phyloP scores from a whole-genome alignment of 257 asterid species.

The Pogostemon cablin region DNA sequence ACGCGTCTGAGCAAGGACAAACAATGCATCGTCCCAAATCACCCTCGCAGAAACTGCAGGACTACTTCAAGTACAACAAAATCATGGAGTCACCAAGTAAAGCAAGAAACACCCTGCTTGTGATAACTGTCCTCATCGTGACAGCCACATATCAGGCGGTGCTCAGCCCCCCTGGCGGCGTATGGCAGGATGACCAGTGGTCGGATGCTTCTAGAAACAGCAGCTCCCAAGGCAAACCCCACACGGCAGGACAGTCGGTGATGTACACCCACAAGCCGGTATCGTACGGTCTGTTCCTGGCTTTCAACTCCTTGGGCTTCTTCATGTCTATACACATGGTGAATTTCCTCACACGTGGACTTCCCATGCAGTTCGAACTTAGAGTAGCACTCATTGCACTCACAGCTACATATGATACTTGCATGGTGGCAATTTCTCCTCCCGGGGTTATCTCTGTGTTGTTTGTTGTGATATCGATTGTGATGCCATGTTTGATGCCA shows the following conservation, averaged over 20 bases:
- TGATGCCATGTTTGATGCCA: slow-evolving; percentile 32
- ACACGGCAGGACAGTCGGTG: slow-evolving; percentile 50
- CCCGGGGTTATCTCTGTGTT: background rate
- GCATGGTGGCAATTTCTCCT: slow-evolving; percentile 47
- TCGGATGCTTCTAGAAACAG: background rate
- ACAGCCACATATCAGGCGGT: slow-evolving; percentile 59
- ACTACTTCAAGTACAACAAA: slow-evolving; percentile 42
- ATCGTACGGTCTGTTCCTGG: slow-evolving; percentile 38
- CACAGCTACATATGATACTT: slow-evolving; percentile 41
- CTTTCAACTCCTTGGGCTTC: slow-evolving; percentile 58
- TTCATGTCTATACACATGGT: slow-evolving; percentile 50
- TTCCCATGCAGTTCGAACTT: slow-evolving; percentile 49
- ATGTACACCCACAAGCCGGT: slow-evolving; percentile 39
- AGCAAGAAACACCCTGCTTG: slow-evolving; percentile 45
- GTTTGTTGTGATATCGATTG: slow-evolving; percentile 21
- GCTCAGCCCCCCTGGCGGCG: slow-evolving; percentile 65
- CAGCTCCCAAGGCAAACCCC: slow-evolving; percentile 3
- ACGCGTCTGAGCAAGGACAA: slow-evolving; percentile 9
- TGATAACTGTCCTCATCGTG: slow-evolving; percentile 49
- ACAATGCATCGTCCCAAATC: background rate
- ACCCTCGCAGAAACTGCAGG: slow-evolving; percentile 29
- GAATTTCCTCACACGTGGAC: slow-evolving; percentile 39
- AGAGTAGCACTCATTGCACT: slow-evolving; percentile 46
- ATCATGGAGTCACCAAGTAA: slow-evolving; percentile 40
- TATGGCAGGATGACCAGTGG: slow-evolving; percentile 52